phyloP scores from a whole-genome alignment of 2,329 filamentous ascomycete species.

The Pseudocercospora cruenta region DNA sequence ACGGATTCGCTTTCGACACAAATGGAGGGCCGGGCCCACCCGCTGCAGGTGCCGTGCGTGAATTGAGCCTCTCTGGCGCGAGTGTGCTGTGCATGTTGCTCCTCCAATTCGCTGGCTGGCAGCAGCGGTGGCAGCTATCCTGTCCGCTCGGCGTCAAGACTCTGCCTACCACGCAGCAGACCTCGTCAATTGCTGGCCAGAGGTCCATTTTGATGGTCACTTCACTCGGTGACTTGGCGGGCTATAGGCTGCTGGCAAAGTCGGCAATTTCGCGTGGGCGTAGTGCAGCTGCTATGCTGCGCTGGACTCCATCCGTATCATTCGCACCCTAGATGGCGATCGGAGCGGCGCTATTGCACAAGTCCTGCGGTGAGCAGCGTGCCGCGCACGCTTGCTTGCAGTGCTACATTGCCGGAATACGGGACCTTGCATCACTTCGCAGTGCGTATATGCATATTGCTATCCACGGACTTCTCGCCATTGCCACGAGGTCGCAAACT shows the following conservation, averaged over 20 bases:
- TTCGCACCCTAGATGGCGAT: slow-evolving; percentile 14
- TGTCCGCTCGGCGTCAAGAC: too few relatives aligned
- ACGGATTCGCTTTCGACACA: slow-evolving; percentile 2
- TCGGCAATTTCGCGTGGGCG: slow-evolving; percentile 11
- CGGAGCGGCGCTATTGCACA: slow-evolving; percentile 1
- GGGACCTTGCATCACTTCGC: neutral
- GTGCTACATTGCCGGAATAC: slow-evolving; percentile 10
- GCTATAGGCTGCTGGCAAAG: neutral
- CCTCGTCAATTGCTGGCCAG: slow-evolving; percentile 1
- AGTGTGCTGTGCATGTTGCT: slow-evolving; percentile 7
- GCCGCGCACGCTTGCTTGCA: slow-evolving; percentile 11
- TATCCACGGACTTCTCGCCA: neutral
- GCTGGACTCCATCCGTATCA: slow-evolving; percentile 10
- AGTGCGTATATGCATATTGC: neutral
- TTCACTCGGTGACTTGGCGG: neutral
- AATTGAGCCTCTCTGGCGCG: neutral
- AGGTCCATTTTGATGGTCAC: neutral
- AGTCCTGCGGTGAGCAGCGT: slow-evolving; percentile 14
- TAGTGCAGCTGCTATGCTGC: neutral
- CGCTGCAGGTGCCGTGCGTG: slow-evolving; percentile 18
- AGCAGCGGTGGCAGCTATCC: neutral
- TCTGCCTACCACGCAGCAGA: slow-evolving; percentile 1
- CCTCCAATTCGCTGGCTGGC: slow-evolving; percentile 12
- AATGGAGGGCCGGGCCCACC: slow-evolving; percentile 10
- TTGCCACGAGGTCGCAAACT: neutral